Conservation (phyloP, 169 alveolate species). For the Plasmodium berghei region DNA sequence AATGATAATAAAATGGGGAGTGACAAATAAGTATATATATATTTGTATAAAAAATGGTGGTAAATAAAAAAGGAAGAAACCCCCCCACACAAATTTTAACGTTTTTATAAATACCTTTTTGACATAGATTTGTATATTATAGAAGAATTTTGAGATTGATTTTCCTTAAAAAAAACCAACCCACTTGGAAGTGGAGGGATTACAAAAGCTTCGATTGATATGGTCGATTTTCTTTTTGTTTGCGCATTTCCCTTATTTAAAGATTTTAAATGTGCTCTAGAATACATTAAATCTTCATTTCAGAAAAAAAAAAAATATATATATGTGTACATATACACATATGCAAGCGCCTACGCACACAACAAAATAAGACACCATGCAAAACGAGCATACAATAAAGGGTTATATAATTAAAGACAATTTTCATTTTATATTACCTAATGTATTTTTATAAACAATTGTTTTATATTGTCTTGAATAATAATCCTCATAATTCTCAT, state of each 20-base stretch:
- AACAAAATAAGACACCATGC: background rate
- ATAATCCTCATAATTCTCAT: slow-evolving; percentile 61
- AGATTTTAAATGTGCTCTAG: slow-evolving; percentile 52
- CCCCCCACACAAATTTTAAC: background rate
- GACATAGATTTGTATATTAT: slow-evolving; percentile 78
- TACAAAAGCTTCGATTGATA: slow-evolving; percentile 83
- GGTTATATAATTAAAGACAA: background rate
- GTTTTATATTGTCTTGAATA: slow-evolving; percentile 57
- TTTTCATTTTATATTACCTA: slow-evolving; percentile 26
- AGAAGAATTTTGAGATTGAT: slow-evolving; percentile 68
- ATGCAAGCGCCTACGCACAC: background rate
- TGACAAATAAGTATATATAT: background rate
- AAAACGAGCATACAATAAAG: background rate
- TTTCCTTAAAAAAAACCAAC: slow-evolving; percentile 78
- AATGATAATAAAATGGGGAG: background rate
- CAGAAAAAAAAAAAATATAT: background rate
- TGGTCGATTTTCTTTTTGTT: slow-evolving; percentile 78
- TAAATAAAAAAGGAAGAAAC: background rate
- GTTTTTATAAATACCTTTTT: slow-evolving; percentile 27
- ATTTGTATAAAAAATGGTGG: background rate
- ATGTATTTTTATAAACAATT: slow-evolving; percentile 68
- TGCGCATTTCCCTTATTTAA: slow-evolving; percentile 56
- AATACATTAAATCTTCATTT: slow-evolving; percentile 60
- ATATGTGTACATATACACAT: background rate
- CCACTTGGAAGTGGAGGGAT: slow-evolving; percentile 86